Base-by-base conservation (phyloP, 1,284 basidiomycete species). In the Thelephora terrestris region DNA sequence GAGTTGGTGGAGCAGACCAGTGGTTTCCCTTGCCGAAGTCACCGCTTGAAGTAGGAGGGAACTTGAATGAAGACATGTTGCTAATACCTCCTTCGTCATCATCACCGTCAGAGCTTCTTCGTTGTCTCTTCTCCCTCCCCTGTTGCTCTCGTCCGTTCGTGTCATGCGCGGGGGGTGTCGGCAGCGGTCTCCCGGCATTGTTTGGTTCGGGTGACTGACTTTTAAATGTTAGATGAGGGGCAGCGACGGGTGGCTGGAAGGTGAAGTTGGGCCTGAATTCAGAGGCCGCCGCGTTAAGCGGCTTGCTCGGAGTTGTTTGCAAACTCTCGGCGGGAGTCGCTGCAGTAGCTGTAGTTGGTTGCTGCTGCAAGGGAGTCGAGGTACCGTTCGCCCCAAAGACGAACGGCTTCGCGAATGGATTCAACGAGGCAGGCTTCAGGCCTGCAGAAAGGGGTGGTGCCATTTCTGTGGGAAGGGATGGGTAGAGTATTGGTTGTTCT, bases 201-300 rank as follows among this genome's bases (percentile, higher is more conserved):
- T 54, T 48, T 20, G 55, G 54, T 24, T 63, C 62, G 2, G 64
- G 58, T 25, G 64, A 52, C 20, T 71, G 61, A 46, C 61, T 52
- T 9, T 53, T 56, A 56, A 71, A 66, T 12, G 71, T 59, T 61
- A 86, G 70, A 49, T 75, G 71, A 12, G 83, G 82, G 2, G 78
- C 75, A 44, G 76, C 80, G 4, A 75, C 62, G 5, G 85, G 82
- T 24, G 79, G 75, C 23, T 72, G 72, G 75, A 90, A 90, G 6
- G 77, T 86, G 64, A 90, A 90, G 10, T 60, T 62, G 27, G 86
- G 86, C 60, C 81, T 88, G 65, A 90, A 90, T 61, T 88, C 87
- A n/a, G 72, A 74, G 3, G 86, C 87, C 24, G 79, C 72, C 6
- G 78, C 79, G 58, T 88, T 90, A 48, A 90, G 74, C 17, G 76